phyloP scores from a whole-genome alignment of 2,329 filamentous ascomycete genomes.

The Pseudopithomyces chartarum region DNA sequence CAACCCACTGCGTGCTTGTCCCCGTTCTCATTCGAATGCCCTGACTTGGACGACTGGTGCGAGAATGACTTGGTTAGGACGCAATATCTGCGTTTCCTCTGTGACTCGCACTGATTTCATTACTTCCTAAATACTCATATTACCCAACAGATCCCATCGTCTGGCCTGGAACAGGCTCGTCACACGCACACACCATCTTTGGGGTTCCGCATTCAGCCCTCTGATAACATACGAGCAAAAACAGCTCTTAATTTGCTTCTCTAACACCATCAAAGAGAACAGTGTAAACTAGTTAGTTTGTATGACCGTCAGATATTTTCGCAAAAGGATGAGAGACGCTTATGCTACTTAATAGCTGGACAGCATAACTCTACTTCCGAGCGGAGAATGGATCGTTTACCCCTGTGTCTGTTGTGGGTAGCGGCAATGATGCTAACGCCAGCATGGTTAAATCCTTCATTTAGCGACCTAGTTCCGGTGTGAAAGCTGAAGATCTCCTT shows the following conservation, averaged over 20 bases:
- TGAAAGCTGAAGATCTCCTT: slow-evolving; percentile 66
- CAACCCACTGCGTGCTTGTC: no score
- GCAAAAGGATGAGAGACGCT: no score
- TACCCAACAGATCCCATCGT: neutral
- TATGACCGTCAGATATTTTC: neutral
- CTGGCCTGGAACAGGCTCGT: neutral
- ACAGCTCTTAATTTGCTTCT: neutral
- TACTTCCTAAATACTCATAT: neutral
- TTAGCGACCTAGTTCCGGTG: slow-evolving; percentile 46
- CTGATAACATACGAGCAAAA: neutral
- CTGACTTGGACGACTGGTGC: neutral
- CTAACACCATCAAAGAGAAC: neutral
- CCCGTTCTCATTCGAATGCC: neutral
- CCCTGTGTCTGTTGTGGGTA: slow-evolving; percentile 64
- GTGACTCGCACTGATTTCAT: no score
- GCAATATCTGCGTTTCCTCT: neutral
- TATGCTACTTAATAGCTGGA: slow-evolving; percentile 61
- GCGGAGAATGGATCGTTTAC: slow-evolving; percentile 52
- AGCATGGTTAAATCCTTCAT: slow-evolving; percentile 79
- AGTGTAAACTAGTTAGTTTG: neutral
- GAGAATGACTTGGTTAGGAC: neutral
- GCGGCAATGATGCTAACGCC: slow-evolving; percentile 44
- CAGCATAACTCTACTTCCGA: slow-evolving; percentile 71
- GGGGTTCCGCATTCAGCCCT: neutral
- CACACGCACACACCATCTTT: neutral